Base-by-base conservation (phyloP, 2,329 filamentous ascomycete species). In the Ophiostoma pallidulum region DNA sequence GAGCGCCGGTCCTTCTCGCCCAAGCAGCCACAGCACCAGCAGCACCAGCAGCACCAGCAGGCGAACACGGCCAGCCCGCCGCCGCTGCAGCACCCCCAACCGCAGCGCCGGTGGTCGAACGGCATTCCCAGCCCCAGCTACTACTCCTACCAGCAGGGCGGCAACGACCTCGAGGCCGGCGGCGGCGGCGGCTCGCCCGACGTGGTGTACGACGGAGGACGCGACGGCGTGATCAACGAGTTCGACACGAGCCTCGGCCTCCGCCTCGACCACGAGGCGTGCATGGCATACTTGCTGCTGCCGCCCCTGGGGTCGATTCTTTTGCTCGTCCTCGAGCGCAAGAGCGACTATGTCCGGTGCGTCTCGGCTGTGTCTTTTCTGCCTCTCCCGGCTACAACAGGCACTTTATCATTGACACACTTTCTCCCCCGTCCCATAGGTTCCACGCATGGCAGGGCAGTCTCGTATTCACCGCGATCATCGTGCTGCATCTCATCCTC, bases 381-480 rank as follows among this genome's bases (percentile, higher is more conserved):
- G 4, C 14, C 31, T 14, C 22, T 22, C 4, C 18, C 8, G 3
- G 6, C 3, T 45, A 20, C 18, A 8, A 28, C 22, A 18, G 18
- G 18, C 4, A n/a, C 19, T 37, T 9, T 43, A 32, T 18, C 20
- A 19, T 6, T 35, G 3, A 39, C 28, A 12, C 19, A 12, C 5
- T 36, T 26, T 19, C 13, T 45, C 36, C 35, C 41, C 90, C 86
- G 54, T 97, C 97, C 58, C 92, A 98, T 65, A 91, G 86, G 54
- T 97, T 97, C 58, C 92, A 98, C 65, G 92, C 92, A 8, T 98
- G 92, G 91, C 92, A 98, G 67, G 86, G 85, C 7, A 82, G 84
- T 54, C 72, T 95, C 59, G 66, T 94, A 3, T 96, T 95, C 64
- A 84, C 86, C 0, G 77, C 77, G 41, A 60, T 80, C 49, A 78